Conservation (phyloP, 192 early-diverging fungal species). For the Nowakowskiella sp. region DNA sequence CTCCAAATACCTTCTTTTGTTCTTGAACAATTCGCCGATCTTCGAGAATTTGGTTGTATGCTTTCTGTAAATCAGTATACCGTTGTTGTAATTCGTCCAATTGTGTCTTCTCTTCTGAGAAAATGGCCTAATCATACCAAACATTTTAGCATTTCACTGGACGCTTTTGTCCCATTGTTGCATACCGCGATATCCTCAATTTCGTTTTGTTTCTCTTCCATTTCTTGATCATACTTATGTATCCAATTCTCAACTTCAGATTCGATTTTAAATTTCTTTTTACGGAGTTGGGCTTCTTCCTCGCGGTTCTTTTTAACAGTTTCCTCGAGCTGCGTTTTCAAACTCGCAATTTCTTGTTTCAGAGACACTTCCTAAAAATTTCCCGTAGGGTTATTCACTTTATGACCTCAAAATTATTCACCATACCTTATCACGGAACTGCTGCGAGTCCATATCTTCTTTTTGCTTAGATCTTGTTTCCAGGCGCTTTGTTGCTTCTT, state of each 20-base stretch:
- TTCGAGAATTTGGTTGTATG: conserved; percentile 42
- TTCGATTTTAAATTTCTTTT: conserved; percentile 53
- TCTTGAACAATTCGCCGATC: conserved; percentile 36
- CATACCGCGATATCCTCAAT: conserved; percentile 47
- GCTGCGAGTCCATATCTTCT: conserved; percentile 41
- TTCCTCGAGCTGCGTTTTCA: conserved; percentile 20
- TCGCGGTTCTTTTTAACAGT: conserved; percentile 31
- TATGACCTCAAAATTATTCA: neutral
- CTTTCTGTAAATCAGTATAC: conserved; percentile 36
- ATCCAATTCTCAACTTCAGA: conserved; percentile 60
- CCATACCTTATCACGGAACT: conserved; percentile 35
- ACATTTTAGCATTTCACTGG: neutral
- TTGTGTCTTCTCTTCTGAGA: conserved; percentile 45
- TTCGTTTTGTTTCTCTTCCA: conserved; percentile 53
- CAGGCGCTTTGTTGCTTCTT: conserved; percentile 47
- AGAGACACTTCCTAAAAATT: conserved; percentile 28
- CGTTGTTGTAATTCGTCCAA: conserved; percentile 42
- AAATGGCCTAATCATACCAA: conserved; percentile 28
- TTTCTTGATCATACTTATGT: conserved; percentile 58
- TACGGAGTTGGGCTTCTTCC: conserved; percentile 45
- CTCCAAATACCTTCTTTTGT: conserved; percentile 27
- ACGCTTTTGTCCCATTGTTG: neutral
- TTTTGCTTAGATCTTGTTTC: conserved; percentile 49
- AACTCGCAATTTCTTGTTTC: conserved; percentile 23
- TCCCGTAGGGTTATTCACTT: neutral